phyloP scores from a whole-genome alignment of 805 yeast genomes.

The Kregervanrija fluxuum region DNA sequence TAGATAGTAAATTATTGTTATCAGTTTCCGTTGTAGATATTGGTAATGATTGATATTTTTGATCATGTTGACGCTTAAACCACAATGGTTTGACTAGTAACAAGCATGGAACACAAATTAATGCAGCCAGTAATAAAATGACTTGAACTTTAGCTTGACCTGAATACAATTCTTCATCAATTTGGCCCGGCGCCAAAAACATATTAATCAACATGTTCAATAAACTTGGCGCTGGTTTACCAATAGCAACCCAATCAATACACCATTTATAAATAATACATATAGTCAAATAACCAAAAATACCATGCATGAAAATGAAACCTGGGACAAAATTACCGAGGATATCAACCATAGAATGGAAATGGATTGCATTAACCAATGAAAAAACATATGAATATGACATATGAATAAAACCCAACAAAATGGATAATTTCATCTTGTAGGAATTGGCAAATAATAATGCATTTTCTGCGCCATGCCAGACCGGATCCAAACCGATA shows the following conservation, averaged over 20 bases:
- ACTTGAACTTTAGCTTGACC: slow-evolving; percentile 79
- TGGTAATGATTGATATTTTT: slow-evolving; percentile 38
- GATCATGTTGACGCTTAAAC: slow-evolving; percentile 38
- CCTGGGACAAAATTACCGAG: slow-evolving; percentile 94
- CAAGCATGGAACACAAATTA: slow-evolving; percentile 89
- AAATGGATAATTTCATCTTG: slow-evolving; percentile 92
- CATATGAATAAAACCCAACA: slow-evolving; percentile 96
- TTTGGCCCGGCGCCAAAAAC: slow-evolving; percentile 89
- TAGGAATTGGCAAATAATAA: slow-evolving; percentile 88
- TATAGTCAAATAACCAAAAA: slow-evolving; percentile 85
- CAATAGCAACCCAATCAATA: slow-evolving; percentile 79
- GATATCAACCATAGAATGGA: slow-evolving; percentile 68
- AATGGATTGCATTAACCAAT: slow-evolving; percentile 66
- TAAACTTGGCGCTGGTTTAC: slow-evolving; percentile 81
- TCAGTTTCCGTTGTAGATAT: slow-evolving; percentile 15
- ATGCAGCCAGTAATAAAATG: slow-evolving; percentile 63
- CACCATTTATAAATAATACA: slow-evolving; percentile 91
- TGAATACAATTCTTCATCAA: slow-evolving; percentile 70
- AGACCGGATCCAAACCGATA: slow-evolving; percentile 84
- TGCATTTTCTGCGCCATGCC: slow-evolving; percentile 97
- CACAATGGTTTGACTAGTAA: slow-evolving; percentile 73
- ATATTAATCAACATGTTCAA: slow-evolving; percentile 91
- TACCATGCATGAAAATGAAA: slow-evolving; percentile 88
- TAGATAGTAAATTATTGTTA: slow-evolving; percentile 26
- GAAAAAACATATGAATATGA: slow-evolving; percentile 82